Evolutionary conservation across 345 rosid species (phyloP), one percentile per base, ranked within the genome.

Genomic region (Boechera retrofracta): DNA sequence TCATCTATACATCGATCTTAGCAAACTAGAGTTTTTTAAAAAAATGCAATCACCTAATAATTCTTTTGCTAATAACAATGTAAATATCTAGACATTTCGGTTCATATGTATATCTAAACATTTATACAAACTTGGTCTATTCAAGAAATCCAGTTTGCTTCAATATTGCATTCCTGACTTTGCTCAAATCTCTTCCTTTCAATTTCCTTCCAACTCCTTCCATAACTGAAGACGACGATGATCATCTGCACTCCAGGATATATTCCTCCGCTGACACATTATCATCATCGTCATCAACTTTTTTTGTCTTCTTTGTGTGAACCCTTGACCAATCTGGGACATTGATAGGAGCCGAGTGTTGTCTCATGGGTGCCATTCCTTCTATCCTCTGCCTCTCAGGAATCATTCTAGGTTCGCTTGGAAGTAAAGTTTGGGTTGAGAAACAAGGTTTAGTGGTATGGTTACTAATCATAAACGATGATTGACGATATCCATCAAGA

Each of bases 121-220:
- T 13, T 4, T 51, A 31, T 10, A 68, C 31, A 69, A 33, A 10
- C 48, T 15, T 63, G 45, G 38, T 39, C 57, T 60, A 80, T 67
- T 94, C 97, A 72, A 94, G 93, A 63, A 94, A 94, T 18, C 98
- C 97, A 60, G 98, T 94, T 77, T 73, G 85, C 55, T 85, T 90
- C 74, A 94, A 78, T 5, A 91, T 76, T 51, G 94, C 91, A 77
- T 94, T 84, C 76, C 98, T 91, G 52, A 94, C 86, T 72, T 75
- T 85, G 76, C 91, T 85, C 39, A 94, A 85, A 56, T 91, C 96
- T 80, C 98, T 80, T 55, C 96, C 98, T 81, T 91, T 94, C 63
- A 94, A 81, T 35, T 82, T 91, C 85, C 96, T 86, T 13, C 98
- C 94, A 33, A 75, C 89, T 33, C 98, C 98, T 89, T 94, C 96